Evolutionary conservation across 2,329 filamentous ascomycete species (phyloP).

Genomic region (Pseudopyricularia cyperi): DNA sequence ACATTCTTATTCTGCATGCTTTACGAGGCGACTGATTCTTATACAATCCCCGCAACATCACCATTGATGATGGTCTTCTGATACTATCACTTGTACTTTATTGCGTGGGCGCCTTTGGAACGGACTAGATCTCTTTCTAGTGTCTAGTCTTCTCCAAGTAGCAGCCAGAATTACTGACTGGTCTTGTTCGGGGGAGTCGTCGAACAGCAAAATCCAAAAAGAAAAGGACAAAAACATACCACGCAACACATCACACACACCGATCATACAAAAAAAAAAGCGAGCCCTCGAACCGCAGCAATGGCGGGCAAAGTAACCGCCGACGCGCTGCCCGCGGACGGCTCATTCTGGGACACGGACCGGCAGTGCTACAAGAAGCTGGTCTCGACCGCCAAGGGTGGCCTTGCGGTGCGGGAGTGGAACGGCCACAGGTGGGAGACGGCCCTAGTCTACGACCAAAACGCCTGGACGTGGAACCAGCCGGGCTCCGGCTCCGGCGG

Average conservation of each 20-base stretch:
- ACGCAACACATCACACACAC: background rate
- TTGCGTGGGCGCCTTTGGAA: no score
- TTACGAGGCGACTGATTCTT: background rate
- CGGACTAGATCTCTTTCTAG: no score
- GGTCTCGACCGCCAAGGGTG: background rate
- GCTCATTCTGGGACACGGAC: background rate
- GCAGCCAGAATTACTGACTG: background rate
- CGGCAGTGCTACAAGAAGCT: background rate
- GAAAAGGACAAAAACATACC: background rate
- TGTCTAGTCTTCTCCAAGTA: no score
- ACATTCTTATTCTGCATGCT: background rate
- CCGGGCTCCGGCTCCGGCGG: no score
- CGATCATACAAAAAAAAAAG: no score
- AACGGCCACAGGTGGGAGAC: background rate
- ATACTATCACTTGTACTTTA: background rate
- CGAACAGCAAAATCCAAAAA: slow-evolving; percentile 4
- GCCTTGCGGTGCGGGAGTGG: background rate
- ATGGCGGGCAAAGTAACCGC: background rate
- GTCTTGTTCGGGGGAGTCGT: background rate
- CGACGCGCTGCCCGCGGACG: background rate
- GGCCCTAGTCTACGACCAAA: background rate
- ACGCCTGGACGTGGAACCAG: no score
- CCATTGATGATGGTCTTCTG: background rate
- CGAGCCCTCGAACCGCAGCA: background rate
- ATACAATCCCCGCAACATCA: background rate